phyloP scores from a whole-genome alignment of 140 eudicot species.

The Bidens hawaiensis region DNA sequence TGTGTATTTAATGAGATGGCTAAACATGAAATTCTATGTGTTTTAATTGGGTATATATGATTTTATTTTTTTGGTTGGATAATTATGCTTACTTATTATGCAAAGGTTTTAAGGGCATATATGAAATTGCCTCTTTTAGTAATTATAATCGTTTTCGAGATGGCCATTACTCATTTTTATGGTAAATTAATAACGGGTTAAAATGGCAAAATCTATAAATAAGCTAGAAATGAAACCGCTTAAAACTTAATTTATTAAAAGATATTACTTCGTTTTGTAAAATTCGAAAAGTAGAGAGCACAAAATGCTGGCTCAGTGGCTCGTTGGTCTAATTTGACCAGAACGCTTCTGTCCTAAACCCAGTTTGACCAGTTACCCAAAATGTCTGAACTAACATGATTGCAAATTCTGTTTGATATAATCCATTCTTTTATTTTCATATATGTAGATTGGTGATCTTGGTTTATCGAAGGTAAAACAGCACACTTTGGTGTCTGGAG shows the following conservation, averaged over 20 bases:
- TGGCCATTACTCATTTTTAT: neutral
- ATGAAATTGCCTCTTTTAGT: neutral
- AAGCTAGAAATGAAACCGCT: neutral
- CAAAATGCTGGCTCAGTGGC: neutral
- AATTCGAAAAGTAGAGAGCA: neutral
- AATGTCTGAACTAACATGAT: neutral
- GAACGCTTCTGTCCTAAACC: neutral
- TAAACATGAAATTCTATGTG: neutral
- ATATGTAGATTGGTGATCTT: conserved; percentile 41
- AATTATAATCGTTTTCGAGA: neutral
- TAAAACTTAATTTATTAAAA: no score
- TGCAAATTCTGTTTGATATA: neutral
- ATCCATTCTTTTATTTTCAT: neutral
- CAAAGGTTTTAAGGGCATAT: neutral
- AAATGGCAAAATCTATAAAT: neutral
- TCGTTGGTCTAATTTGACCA: neutral
- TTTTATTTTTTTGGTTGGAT: neutral
- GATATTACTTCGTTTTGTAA: no score
- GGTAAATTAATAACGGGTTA: neutral
- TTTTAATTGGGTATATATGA: neutral
- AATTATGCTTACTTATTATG: neutral
- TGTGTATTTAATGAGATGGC: neutral
- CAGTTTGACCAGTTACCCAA: neutral
- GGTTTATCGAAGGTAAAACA: conserved; percentile 42
- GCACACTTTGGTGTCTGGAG: conserved; percentile 42